Conservation (phyloP, 805 yeast genomes). For the Candida tammaniensis region DNA sequence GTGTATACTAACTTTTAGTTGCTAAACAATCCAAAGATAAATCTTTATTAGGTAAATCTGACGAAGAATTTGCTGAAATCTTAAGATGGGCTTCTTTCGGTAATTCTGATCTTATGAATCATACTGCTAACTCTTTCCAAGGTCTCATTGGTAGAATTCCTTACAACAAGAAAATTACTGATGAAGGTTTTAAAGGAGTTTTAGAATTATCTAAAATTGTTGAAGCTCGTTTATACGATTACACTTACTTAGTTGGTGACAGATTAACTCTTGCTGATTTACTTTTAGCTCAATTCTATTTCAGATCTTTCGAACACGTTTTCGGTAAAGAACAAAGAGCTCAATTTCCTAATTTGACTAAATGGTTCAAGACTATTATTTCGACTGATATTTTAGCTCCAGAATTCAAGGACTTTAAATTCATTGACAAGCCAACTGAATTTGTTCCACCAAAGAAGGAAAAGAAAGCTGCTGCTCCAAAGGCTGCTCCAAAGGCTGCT, state of each 20-base stretch:
- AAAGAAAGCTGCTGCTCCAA: conserved; percentile 38
- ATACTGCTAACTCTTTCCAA: conserved; percentile 48
- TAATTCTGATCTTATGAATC: conserved; percentile 61
- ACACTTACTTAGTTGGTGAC: conserved; percentile 73
- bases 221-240: conserved; percentile 56
- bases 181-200: conserved; percentile 39
- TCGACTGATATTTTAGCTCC: conserved; percentile 45
- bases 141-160: conserved; percentile 66
- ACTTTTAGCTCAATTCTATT: conserved; percentile 45
- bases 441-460: conserved; percentile 74
- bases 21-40: conserved; percentile 44
- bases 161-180: conserved; percentile 72
- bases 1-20: conserved; percentile 34
- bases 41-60: conserved; percentile 61
- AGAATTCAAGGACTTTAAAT: conserved; percentile 50
- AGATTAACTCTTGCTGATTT: conserved; percentile 56
- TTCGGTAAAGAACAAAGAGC: conserved; percentile 68
- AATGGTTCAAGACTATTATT: conserved; percentile 68
- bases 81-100: conserved; percentile 77
- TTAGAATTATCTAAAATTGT: conserved; percentile 39
- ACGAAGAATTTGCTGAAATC: conserved; percentile 61
- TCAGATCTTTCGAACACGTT: conserved; percentile 55
- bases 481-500: conserved; percentile 29
- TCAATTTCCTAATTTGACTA: conserved; percentile 56
- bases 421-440: conserved; percentile 65